phyloP scores from a whole-genome alignment of 2,329 filamentous ascomycete species.

The Clarireedia sp. region DNA sequence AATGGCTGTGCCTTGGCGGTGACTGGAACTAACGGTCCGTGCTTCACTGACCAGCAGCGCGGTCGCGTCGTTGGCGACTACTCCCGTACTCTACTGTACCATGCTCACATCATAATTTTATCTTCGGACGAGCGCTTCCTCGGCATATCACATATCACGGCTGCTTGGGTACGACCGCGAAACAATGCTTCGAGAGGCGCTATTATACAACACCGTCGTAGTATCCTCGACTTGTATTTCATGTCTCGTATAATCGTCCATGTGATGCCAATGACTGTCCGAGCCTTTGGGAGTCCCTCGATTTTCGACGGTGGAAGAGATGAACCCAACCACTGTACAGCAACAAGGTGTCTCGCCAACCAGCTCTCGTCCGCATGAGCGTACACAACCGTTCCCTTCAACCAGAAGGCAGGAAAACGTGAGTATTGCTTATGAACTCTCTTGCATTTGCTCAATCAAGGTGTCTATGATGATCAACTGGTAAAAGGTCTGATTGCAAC shows the following conservation, averaged over 20 bases:
- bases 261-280: no score
- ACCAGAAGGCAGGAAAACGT: not conserved
- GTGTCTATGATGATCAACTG: conserved; percentile 46
- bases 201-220: no score
- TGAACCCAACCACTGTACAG: not conserved
- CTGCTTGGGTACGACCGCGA: no score
- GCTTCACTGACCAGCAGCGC: not conserved
- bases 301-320: not conserved
- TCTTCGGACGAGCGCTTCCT: no score
- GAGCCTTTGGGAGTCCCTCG: no score
- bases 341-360: not conserved
- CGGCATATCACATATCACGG: no score
- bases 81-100: no score
- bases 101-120: no score
- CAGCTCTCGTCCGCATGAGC: not conserved
- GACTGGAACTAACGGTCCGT: not conserved
- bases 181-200: no score
- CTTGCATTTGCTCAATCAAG: not conserved
- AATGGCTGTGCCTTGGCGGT: not conserved
- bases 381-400: not conserved
- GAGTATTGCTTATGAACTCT: conserved; percentile 7
- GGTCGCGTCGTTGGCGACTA: not conserved
- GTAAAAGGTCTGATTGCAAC: conserved; percentile 58
- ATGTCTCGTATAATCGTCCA: no score
- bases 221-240: no score